Percentiles rank a stretch among this genome's conserved stretches.
These are phyloP conservation scores for Barbarea vulgaris DNA, from an alignment of 345 rosid species.

Conservation along the genomic window DNA sequence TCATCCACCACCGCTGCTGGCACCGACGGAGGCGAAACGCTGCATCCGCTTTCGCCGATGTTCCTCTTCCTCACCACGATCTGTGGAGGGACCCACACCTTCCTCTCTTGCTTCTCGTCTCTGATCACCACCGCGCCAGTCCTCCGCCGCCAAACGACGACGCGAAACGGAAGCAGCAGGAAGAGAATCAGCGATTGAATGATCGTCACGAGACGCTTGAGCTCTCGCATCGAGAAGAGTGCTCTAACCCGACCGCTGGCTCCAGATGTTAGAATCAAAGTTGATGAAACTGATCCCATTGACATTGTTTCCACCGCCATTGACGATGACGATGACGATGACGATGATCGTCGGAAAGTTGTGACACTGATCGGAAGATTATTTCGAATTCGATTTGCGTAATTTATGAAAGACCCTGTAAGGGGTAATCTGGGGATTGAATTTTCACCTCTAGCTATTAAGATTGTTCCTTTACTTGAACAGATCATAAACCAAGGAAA, in stretches of 20 bases:
- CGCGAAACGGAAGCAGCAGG: slow-evolving; percentile 59
- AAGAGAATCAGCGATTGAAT: slow-evolving; percentile 55
- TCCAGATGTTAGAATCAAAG: slow-evolving; percentile 75
- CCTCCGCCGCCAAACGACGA: slow-evolving; percentile 39
- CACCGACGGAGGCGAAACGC: slow-evolving; percentile 27
- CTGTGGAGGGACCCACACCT: slow-evolving; percentile 45
- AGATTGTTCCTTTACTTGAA: slow-evolving; percentile 35
- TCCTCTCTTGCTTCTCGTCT: slow-evolving; percentile 50
- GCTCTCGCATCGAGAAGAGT: slow-evolving; percentile 57
- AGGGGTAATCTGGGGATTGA: slow-evolving; percentile 9
- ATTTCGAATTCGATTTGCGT: slow-evolving; percentile 7
- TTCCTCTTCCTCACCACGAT: slow-evolving; percentile 58
- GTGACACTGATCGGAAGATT: neutral
- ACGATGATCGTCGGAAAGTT: slow-evolving; percentile 18
- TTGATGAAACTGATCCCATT: slow-evolving; percentile 43
- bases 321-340: slow-evolving; percentile 13
- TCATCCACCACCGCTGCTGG: slow-evolving; percentile 48
- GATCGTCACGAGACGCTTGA: slow-evolving; percentile 47
- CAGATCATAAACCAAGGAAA: slow-evolving; percentile 43
- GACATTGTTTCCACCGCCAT: slow-evolving; percentile 50
- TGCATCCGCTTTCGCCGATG: neutral
- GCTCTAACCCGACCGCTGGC: slow-evolving; percentile 81
- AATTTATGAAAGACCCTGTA: neutral
- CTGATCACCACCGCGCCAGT: slow-evolving; percentile 37
- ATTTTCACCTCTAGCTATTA: slow-evolving; percentile 14